Evolutionary conservation across 2,329 filamentous ascomycete species (phyloP), one percentile per base, ranked within the genome.

Genomic region (Alternaria postmessia): DNA sequence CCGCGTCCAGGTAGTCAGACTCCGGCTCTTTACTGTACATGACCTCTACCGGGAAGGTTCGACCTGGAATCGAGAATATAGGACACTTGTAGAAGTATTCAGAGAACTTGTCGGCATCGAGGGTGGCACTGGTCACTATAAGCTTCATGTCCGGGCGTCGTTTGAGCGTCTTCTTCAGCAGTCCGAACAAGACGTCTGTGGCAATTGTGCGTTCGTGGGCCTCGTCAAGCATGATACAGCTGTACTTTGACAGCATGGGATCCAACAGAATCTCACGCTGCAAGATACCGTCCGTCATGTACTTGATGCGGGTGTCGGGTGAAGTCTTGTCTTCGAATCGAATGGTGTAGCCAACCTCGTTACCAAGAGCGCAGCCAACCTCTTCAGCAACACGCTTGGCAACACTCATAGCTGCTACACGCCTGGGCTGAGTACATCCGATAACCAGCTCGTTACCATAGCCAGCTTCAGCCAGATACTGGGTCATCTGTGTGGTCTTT

Each of bases 261-360:
- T 99, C 95, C 80, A 97, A 90, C 89, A 99, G 96, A 58, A 95
- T 94, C 81, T 99, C 95, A 74, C 95, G 86, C 74, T 98, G 85
- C 73, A 99, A 88, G 91, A 99, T 98, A 87, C 96, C 96, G 76
- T 99, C 95, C 44, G 96, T 99, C 95, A 99, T 99, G 84, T 99
- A 99, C 84, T 99, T 99, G 77, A 99, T 87, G 62, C 96, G 88
- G 1, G 95, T 99, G 79, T 92, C 93, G 59, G 89, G 88, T 51
- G 91, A 87, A 1, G 95, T 98, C 82, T 89, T 91, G 79, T 99
- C 95, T 81, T 99, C 96, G 80, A 99, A 99, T 84, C 95, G 93
- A 78, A 99, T 98, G 79, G 92, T 98, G 83, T 98, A 99, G 80
- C 95, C 95, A 56, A 99, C 94, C 81, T 98, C 94, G 68, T 97